Percentiles rank a stretch among this genome's conserved stretches.
These are phyloP conservation scores for Amborella trichopoda DNA, from an alignment of 164 flowering plant species.

Conservation along the genomic window DNA sequence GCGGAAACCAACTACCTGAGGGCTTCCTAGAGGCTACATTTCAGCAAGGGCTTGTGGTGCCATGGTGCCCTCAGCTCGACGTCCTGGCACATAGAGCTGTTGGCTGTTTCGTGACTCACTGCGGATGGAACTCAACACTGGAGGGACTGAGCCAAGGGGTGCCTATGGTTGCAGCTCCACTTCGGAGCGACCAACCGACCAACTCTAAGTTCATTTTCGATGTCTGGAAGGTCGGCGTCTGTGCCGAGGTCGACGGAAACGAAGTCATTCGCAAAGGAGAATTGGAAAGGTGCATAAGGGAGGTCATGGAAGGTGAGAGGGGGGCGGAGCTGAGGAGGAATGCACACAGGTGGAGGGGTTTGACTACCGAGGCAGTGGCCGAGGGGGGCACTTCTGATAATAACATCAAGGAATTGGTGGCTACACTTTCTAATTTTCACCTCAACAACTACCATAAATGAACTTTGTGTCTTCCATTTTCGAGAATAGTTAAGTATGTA, in stretches of 20 bases:
- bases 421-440: no score
- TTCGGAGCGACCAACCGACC: conserved; percentile 22
- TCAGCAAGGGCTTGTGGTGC: conserved; percentile 15
- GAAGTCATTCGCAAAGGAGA: conserved; percentile 25
- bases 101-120: conserved; percentile 13
- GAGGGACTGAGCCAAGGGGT: conserved; percentile 29
- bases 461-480: no score
- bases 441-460: no score
- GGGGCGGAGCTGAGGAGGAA: conserved; percentile 17
- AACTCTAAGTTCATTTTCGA: conserved; percentile 10
- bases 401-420: conserved; percentile 15
- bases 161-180: conserved; percentile 38
- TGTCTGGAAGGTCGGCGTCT: conserved; percentile 31
- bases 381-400: conserved; percentile 6
- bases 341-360: conserved; percentile 1
- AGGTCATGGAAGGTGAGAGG: conserved; percentile 31
- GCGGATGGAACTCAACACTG: conserved; percentile 8
- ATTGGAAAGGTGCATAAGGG: conserved; percentile 31
- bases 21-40: conserved; percentile 2
- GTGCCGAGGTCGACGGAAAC: conserved; percentile 13
- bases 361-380: conserved; percentile 3
- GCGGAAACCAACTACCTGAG: conserved; percentile 7
- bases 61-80: conserved; percentile 41
- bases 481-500: no score
- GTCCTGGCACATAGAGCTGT: conserved; percentile 31